Percentiles rank a stretch among this genome's conserved stretches.
Conservation (phyloP, 257 asterid species). For the Solanum arcanum region DNA sequence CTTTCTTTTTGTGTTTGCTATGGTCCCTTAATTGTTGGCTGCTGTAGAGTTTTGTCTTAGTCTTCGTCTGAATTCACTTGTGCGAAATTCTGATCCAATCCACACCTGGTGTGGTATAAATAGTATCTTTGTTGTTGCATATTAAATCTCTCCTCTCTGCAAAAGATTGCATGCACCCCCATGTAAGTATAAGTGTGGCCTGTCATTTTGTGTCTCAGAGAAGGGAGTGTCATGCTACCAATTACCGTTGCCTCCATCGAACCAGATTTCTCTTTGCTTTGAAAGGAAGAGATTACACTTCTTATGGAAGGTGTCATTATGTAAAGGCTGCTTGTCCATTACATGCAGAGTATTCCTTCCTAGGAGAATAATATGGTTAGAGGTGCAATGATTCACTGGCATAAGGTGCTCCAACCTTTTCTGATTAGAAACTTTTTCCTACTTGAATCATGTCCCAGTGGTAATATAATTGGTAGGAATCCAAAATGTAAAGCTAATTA, state of each 20-base stretch:
- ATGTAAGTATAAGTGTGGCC: not conserved
- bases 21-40: not conserved
- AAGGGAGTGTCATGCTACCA: not conserved
- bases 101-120: not conserved
- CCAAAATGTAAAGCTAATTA: not conserved
- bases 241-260: not conserved
- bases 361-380: not conserved
- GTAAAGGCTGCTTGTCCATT: not conserved
- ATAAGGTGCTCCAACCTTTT: not conserved
- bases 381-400: not conserved
- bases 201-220: not conserved
- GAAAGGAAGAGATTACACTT: not conserved
- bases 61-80: not conserved
- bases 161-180: not conserved
- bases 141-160: not conserved
- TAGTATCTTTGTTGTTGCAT: not conserved
- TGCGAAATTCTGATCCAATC: not conserved
- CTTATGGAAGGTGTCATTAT: not conserved
- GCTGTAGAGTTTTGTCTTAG: not conserved
- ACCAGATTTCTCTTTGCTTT: not conserved
- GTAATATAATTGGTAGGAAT: not conserved
- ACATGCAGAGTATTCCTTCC: not conserved
- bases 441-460: not conserved
- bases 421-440: not conserved
- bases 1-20: not conserved